These are phyloP conservation scores for Agrostemma githago DNA, from an alignment of 148 eudicot species.

Conservation along the genomic window DNA sequence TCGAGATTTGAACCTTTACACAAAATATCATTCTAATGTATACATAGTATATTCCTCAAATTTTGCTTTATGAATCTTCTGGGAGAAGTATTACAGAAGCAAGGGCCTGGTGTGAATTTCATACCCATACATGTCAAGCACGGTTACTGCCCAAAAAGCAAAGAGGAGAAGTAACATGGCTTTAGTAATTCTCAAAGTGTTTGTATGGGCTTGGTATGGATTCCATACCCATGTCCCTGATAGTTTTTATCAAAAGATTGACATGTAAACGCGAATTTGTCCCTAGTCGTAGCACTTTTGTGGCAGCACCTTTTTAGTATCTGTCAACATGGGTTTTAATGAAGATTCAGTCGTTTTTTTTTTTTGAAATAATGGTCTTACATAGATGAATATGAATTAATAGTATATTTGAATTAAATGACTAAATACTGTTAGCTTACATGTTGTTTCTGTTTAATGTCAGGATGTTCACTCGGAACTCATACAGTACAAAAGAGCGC, in stretches of 20 bases:
- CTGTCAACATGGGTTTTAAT: neutral
- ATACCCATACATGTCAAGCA: no score
- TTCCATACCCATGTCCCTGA: neutral
- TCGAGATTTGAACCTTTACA: no score
- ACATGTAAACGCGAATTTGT: neutral
- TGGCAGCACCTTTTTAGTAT: neutral
- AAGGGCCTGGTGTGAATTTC: no score
- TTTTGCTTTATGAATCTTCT: no score
- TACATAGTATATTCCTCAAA: no score
- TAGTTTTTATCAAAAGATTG: neutral
- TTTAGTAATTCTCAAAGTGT: no score
- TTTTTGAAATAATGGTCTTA: neutral
- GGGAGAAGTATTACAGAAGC: no score
- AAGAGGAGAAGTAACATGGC: no score
- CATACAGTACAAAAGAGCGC: constrained; percentile 71
- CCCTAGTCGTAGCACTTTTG: neutral
- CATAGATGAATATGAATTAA: neutral
- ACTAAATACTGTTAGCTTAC: neutral
- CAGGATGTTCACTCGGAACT: constrained; percentile 95
- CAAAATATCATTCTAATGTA: no score
- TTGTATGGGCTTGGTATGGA: no score
- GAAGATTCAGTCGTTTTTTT: neutral
- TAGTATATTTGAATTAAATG: neutral
- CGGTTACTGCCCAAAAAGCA: no score
- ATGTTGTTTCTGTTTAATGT: constrained; percentile 8